Evolutionary conservation across 257 asterid genomes (phyloP).

Genomic region (Craterostigma plantagineum): DNA sequence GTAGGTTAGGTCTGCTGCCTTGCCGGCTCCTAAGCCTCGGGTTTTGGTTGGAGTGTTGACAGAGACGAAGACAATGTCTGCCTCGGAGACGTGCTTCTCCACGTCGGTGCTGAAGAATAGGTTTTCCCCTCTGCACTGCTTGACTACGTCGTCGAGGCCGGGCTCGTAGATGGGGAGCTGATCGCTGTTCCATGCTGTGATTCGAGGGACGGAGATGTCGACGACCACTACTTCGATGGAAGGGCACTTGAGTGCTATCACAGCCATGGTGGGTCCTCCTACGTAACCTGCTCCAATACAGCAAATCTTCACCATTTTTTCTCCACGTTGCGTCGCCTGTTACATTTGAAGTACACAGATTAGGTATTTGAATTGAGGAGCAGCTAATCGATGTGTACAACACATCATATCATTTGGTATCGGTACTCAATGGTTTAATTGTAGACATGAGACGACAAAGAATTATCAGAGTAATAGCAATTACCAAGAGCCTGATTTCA

Average conservation of each 20-base stretch:
- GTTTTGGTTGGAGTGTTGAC: constrained; percentile 50
- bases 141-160: constrained; percentile 47
- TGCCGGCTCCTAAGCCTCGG: constrained; percentile 51
- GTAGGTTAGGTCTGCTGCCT: constrained; percentile 45
- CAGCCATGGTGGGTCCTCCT: constrained; percentile 39
- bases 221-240: constrained; percentile 30
- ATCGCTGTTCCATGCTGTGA: constrained; percentile 36
- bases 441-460: no score
- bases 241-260: constrained; percentile 33
- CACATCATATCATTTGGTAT: no score
- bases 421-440: no score
- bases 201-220: constrained; percentile 26
- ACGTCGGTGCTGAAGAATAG: constrained; percentile 39
- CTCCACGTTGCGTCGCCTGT: no score
- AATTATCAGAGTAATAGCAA: no score
- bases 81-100: constrained; percentile 37
- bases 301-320: constrained; percentile 27
- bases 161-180: constrained; percentile 60
- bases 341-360: no score
- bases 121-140: constrained; percentile 42
- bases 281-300: constrained; percentile 40
- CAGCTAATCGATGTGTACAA: no score
- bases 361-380: no score
- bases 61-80: constrained; percentile 40
- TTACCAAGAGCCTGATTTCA: no score